phyloP scores from a whole-genome alignment of 257 asterid genomes.

The Solanum pinnatisectum region DNA sequence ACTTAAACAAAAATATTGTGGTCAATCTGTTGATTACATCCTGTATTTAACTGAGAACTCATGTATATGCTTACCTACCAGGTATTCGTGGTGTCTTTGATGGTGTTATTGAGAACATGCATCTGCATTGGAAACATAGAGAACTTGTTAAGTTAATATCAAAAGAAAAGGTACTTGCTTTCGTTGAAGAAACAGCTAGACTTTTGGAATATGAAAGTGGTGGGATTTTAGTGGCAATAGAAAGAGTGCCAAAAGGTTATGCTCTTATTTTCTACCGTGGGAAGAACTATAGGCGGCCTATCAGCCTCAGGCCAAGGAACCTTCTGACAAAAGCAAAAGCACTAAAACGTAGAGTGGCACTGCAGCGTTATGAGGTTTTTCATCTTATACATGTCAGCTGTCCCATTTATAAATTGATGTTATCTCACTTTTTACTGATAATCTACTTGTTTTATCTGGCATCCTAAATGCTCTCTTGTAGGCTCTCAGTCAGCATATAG shows the following conservation, averaged over 20 bases:
- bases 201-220: slow-evolving; percentile 97
- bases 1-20: not conserved
- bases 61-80: slow-evolving; percentile 17
- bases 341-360: slow-evolving; percentile 89
- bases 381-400: slow-evolving; percentile 11
- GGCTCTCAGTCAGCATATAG: slow-evolving; percentile 96
- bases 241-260: slow-evolving; percentile 84
- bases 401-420: slow-evolving; percentile 1
- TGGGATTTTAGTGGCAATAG: slow-evolving; percentile 79
- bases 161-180: slow-evolving; percentile 69
- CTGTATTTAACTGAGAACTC: not conserved
- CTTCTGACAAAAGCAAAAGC: slow-evolving; percentile 98
- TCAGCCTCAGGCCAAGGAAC: slow-evolving; percentile 85
- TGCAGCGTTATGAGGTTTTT: slow-evolving; percentile 89
- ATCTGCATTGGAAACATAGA: slow-evolving; percentile 97
- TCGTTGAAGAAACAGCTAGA: slow-evolving; percentile 89
- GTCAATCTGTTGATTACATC: not conserved
- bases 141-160: slow-evolving; percentile 93
- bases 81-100: slow-evolving; percentile 98
- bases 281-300: slow-evolving; percentile 82
- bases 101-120: slow-evolving; percentile 99
- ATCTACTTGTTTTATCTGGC: slow-evolving; percentile 2
- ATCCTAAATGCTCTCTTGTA: slow-evolving; percentile 17
- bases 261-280: slow-evolving; percentile 86
- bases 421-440: not conserved